Conservation (phyloP, 805 yeast species). For the Nakazawaea ambrosiae region DNA sequence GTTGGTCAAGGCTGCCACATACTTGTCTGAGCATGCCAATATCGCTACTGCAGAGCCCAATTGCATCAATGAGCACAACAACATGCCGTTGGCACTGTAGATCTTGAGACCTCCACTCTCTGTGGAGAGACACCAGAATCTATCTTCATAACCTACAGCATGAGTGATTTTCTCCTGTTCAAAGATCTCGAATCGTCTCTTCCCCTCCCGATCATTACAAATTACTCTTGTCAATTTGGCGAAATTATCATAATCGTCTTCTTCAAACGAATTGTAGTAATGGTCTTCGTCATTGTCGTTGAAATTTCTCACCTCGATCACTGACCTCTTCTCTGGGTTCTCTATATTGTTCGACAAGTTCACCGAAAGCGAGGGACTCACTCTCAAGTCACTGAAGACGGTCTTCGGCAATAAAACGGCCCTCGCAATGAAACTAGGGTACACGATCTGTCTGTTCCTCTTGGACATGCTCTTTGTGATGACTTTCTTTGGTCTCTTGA, state of each 20-base stretch:
- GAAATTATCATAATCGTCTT: conserved; percentile 20
- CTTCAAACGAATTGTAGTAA: conserved; percentile 20
- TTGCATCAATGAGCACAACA: conserved; percentile 41
- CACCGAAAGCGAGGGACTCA: conserved; percentile 24
- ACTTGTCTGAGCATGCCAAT: conserved; percentile 26
- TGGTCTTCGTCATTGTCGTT: conserved; percentile 22
- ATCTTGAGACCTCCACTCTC: conserved; percentile 50
- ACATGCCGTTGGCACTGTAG: conserved; percentile 37
- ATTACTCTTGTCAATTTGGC: conserved; percentile 16
- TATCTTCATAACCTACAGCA: conserved; percentile 28
- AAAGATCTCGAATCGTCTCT: conserved; percentile 32
- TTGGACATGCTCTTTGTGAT: conserved; percentile 24
- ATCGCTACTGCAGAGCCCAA: conserved; percentile 40
- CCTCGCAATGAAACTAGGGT: conserved; percentile 20
- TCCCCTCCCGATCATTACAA: conserved; percentile 28
- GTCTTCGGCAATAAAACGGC: conserved; percentile 20
- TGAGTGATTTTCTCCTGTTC: conserved; percentile 44
- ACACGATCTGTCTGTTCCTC: conserved; percentile 27
- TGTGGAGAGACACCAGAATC: conserved; percentile 48
- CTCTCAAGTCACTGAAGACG: conserved; percentile 21
- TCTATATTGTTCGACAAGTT: conserved; percentile 15
- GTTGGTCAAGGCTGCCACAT: conserved; percentile 38
- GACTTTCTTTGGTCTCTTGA: conserved; percentile 16
- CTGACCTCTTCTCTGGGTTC: conserved; percentile 17
- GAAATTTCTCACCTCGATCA: conserved; percentile 33